Evolutionary conservation across 2,329 filamentous ascomycete genomes (phyloP).

Genomic region (Ophioceras dolichostomum): DNA sequence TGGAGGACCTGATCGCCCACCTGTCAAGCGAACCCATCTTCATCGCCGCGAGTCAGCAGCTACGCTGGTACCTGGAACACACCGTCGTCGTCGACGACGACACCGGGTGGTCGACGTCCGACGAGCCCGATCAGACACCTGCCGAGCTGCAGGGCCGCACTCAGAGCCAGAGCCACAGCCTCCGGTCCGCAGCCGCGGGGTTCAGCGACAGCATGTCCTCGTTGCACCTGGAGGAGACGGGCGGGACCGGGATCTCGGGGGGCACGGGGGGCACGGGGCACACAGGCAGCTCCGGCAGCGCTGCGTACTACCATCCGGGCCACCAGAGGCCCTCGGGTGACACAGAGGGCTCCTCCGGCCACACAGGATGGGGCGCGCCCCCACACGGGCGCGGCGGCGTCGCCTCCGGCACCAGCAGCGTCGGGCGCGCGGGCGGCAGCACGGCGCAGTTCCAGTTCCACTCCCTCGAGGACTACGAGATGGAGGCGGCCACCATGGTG

Average conservation of each 20-base stretch:
- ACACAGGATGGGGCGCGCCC: too few species aligned
- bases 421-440: conserved; percentile 9
- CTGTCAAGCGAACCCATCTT: conserved; percentile 73
- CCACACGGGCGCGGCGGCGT: too few species aligned
- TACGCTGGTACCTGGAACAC: conserved; percentile 63
- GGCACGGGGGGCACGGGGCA: too few species aligned
- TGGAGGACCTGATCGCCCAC: conserved; percentile 63
- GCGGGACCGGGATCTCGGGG: too few species aligned
- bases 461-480: conserved; percentile 67
- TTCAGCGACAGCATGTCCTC: conserved; percentile 33
- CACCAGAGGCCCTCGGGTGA: too few species aligned
- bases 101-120: conserved; percentile 78
- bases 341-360: too few species aligned
- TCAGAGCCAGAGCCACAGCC: conserved; percentile 1
- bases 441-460: conserved; percentile 44
- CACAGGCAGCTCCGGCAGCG: too few species aligned
- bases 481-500: conserved; percentile 60
- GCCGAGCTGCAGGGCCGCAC: conserved; percentile 7
- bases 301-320: too few species aligned
- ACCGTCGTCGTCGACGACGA: conserved; percentile 78
- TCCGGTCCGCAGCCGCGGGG: conserved; percentile 13
- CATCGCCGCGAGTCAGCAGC: conserved; percentile 73
- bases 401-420: too few species aligned
- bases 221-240: conserved; percentile 32
- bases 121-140: conserved; percentile 35